Conservation (phyloP, 1,284 basidiomycete genomes). For the Ceratobasidium papillatum region DNA sequence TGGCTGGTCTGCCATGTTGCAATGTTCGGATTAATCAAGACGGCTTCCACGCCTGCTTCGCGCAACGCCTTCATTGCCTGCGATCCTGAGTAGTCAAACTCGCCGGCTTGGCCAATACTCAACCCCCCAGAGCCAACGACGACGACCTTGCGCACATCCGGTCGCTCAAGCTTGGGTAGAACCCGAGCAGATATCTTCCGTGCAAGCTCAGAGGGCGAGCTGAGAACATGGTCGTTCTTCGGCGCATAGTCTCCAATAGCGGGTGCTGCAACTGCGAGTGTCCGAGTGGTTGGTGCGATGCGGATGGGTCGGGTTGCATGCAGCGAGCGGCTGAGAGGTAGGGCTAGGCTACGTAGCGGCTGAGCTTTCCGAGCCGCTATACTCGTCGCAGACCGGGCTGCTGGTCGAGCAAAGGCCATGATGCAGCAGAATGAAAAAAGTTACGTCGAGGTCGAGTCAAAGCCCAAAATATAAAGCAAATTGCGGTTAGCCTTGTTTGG, state of each 20-base stretch:
- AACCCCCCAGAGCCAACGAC: conserved; percentile 97
- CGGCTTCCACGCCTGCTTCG: conserved; percentile 94
- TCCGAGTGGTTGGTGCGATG: conserved; percentile 24
- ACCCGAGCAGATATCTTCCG: conserved; percentile 91
- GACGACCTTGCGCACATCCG: conserved; percentile 94
- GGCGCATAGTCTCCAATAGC: conserved; percentile 77
- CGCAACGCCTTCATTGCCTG: conserved; percentile 98
- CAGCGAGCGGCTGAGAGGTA: conserved; percentile 31
- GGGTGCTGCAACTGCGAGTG: conserved; percentile 75
- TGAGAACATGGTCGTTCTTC: conserved; percentile 77
- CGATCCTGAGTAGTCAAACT: conserved; percentile 99
- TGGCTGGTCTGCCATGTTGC: conserved; percentile 98
- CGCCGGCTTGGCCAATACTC: conserved; percentile 97
- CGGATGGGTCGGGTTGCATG: conserved; percentile 29
- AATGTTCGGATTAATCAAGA: conserved; percentile 98
- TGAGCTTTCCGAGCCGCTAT: not conserved
- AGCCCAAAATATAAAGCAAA: conserved; percentile 38
- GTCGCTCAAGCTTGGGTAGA: conserved; percentile 83
- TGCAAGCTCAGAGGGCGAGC: conserved; percentile 91
- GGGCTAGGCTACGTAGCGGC: not conserved
- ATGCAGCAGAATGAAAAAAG: conserved; percentile 21
- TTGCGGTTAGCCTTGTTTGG: conserved; percentile 30
- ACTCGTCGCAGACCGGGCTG: conserved; percentile 18
- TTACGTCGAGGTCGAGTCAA: conserved; percentile 30
- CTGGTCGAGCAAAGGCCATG: conserved; percentile 39